Percentiles rank a stretch among this genome's conserved stretches.
Conservation (phyloP, 2,329 filamentous ascomycete genomes). For the Leptographium wingfieldii region DNA sequence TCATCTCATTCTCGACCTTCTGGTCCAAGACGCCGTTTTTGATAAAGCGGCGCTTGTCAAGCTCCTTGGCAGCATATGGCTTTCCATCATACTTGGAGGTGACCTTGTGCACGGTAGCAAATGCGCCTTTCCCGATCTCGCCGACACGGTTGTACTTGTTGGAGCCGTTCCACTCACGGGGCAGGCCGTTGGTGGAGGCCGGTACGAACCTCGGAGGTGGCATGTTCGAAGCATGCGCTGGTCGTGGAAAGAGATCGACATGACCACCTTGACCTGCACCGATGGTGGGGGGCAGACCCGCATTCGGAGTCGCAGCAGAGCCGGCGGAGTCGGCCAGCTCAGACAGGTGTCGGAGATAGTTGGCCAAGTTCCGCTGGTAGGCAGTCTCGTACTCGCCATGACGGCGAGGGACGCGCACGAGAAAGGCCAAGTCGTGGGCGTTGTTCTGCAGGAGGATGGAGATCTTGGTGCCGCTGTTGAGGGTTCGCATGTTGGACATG, state of each 20-base stretch:
- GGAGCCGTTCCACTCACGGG: conserved; percentile 69
- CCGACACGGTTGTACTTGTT: conserved; percentile 72
- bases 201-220: conserved; percentile 6
- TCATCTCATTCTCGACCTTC: conserved; percentile 94
- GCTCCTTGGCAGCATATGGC: conserved; percentile 83
- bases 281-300: conserved; percentile 25
- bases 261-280: conserved; percentile 35
- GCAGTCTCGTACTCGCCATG: conserved; percentile 51
- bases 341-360: conserved; percentile 41
- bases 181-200: conserved; percentile 24
- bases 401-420: conserved; percentile 71
- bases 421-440: conserved; percentile 56
- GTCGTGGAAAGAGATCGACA: conserved; percentile 18
- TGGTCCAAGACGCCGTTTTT: conserved; percentile 83
- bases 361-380: conserved; percentile 56
- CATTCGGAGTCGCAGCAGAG: neutral
- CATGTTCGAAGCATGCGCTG: conserved; percentile 4
- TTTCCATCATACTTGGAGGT: conserved; percentile 74
- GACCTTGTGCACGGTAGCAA: conserved; percentile 85
- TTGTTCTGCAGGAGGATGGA: conserved; percentile 47
- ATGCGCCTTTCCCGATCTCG: conserved; percentile 81
- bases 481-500: conserved; percentile 37
- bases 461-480: conserved; percentile 62
- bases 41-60: conserved; percentile 86
- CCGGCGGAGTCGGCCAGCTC: conserved; percentile 17